Base-by-base conservation (phyloP, 768 basidiomycete species). In the Polyporus arcularius region DNA sequence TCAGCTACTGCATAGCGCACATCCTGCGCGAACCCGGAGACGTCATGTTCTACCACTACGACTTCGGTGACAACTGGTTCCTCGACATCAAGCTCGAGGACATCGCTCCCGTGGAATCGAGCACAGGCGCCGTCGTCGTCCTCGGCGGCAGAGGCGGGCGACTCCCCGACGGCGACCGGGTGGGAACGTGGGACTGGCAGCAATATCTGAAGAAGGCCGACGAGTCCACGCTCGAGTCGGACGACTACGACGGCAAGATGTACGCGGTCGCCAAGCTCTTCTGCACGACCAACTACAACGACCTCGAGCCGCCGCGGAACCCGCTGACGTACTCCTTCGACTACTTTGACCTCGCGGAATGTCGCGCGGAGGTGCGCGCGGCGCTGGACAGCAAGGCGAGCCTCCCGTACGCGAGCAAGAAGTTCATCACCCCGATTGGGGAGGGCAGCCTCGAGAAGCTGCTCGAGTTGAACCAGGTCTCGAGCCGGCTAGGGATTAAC, bases 41-140 rank as follows among this genome's bases (percentile, higher is more conserved):
- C n/a, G 50, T 42, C 14, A 55, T 61, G 30, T 47, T 47, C 4
- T 51, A 56, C 41, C 55, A 56, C 11, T 61, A 61, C 49, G 60
- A 61, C 49, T 61, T 61, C 18, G 55, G 60, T 21, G 60, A 61
- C 32, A 56, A 61, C 43, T 61, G 60, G 60, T 51, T 40, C 14
- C 48, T 61, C 35, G 41, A 39, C 32, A 61, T 61, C 48, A 61
- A 56, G 49, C 30, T 54, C 4, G 52, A 53, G 35, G 43, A 38
- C 3, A 52, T 61, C 38, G 21, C 30, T 2, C 26, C 40, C 4
- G 30, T 45, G 4, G 39, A 51, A 35, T 54, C 51, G 10, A 61
- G 54, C 32, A 56, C 35, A 9, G 60, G 60, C 14, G 47, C 54
- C 0, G 54, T 61, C 7, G 49, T 43, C 7, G 54, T 61, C 10